phyloP scores from a whole-genome alignment of 1,139 yeast species.

The Saccharomyces hybrid region DNA sequence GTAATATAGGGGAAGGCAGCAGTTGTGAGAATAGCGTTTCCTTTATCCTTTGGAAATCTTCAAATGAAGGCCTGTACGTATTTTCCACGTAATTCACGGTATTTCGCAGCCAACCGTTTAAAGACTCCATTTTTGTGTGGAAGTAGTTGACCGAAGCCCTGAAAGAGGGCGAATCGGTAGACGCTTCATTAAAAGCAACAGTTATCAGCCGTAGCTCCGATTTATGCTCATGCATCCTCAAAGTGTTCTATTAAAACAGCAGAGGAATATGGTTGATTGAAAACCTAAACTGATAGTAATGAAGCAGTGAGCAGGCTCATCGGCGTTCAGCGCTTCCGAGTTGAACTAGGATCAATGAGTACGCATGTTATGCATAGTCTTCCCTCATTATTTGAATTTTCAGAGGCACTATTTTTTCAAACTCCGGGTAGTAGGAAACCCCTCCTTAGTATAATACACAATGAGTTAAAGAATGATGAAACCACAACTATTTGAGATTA shows the following conservation, averaged over 20 bases:
- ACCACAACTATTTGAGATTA: too few species aligned
- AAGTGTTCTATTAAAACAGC: neutral
- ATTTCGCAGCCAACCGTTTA: constrained; percentile 64
- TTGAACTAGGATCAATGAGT: too few species aligned
- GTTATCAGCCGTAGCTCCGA: constrained; percentile 50
- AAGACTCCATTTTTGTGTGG: constrained; percentile 53
- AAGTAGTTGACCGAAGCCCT: constrained; percentile 68
- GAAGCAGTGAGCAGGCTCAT: too few species aligned
- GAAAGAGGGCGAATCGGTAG: constrained; percentile 84
- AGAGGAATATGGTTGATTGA: too few species aligned
- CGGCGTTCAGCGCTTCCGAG: too few species aligned
- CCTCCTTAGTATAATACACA: too few species aligned
- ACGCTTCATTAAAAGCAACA: constrained; percentile 81
- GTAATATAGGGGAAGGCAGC: constrained; percentile 43
- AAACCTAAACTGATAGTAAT: too few species aligned
- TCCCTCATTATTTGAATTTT: too few species aligned
- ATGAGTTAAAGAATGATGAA: too few species aligned
- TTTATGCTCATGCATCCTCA: neutral
- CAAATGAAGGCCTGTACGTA: constrained; percentile 43
- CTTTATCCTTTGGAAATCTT: constrained; percentile 45
- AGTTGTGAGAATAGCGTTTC: constrained; percentile 43
- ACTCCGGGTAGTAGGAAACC: too few species aligned
- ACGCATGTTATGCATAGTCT: too few species aligned
- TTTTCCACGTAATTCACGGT: constrained; percentile 43
- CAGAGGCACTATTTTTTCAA: too few species aligned